Base-by-base conservation (phyloP, 257 asterid species). In the Catharanthus roseus region DNA sequence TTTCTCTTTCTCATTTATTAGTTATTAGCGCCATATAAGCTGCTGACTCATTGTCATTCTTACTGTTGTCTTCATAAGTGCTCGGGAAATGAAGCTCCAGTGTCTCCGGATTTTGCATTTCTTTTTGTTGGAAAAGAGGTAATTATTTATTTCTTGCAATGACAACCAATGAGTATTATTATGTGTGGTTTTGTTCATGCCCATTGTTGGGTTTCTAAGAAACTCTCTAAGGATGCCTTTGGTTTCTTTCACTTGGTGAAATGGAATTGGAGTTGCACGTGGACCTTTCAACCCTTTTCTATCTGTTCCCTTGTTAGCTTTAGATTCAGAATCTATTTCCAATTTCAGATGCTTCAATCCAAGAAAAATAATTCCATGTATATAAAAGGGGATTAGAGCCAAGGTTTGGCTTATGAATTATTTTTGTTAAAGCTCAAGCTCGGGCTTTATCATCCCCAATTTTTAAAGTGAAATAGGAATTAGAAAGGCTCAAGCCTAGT, bases 61-160 rank as follows among this genome's bases (percentile, higher is more conserved):
- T 58, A 33, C 47, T 69, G 74, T 63, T 74, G 53, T n/a, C 78
- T 70, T 83, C 69, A 70, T 76, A 85, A 90, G 97, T 93, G 98
- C 88, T 82, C 87, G 42, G 79, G 77, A 65, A 78, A 76, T 81
- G 89, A 85, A 73, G 84, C 78, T 53, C 89, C 79, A 44, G 78
- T 78, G 67, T 71, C 86, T 75, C 75, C 80, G 86, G 87, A 89
- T 57, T 82, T 93, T 80, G 97, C 92, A 70, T 78, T 93, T 69
- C 82, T 93, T 74, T 93, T 93, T 75, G 78, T 93, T 70, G 98
- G 97, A 61, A 82, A 82, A 74, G 87, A 93, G 98, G 97, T 90
- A 86, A 70, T 31, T 16, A 72, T 71, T 3, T 82, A 51, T 51
- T 60, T 79, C 53, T 67, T 26, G 7, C 42, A 29, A 7, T 34